Conservation (phyloP, 495 filamentous ascomycete genomes). For the Aspergillus sclerotiicarbonarius region DNA sequence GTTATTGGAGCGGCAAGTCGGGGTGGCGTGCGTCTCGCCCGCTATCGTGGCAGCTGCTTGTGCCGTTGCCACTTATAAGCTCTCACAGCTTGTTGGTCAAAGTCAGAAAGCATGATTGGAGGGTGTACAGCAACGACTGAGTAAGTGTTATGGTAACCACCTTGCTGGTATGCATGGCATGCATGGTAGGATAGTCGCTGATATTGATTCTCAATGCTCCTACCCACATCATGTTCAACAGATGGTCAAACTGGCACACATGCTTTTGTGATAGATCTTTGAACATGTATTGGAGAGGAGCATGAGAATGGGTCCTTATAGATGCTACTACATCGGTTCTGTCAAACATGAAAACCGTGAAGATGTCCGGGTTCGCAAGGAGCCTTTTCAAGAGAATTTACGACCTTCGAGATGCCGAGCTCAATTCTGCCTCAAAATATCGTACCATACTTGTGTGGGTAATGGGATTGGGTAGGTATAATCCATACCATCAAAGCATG, state of each 20-base stretch:
- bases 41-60: neutral
- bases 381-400: neutral
- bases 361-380: neutral
- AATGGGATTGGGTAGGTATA: neutral
- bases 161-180: no score
- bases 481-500: neutral
- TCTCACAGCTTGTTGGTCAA: neutral
- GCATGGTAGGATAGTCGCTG: neutral
- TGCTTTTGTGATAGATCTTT: neutral
- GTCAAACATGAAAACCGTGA: neutral
- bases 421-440: neutral
- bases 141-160: neutral
- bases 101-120: slow-evolving; percentile 1
- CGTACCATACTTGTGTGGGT: neutral
- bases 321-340: slow-evolving; percentile 1
- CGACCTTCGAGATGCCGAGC: neutral
- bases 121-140: slow-evolving; percentile 1
- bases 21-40: neutral
- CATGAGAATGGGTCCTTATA: neutral
- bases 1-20: neutral
- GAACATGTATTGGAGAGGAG: neutral
- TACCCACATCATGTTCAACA: neutral
- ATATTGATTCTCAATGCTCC: neutral
- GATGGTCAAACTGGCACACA: neutral
- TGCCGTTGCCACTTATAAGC: neutral